Conservation (phyloP, 768 basidiomycete species). For the Mycena amicta region DNA sequence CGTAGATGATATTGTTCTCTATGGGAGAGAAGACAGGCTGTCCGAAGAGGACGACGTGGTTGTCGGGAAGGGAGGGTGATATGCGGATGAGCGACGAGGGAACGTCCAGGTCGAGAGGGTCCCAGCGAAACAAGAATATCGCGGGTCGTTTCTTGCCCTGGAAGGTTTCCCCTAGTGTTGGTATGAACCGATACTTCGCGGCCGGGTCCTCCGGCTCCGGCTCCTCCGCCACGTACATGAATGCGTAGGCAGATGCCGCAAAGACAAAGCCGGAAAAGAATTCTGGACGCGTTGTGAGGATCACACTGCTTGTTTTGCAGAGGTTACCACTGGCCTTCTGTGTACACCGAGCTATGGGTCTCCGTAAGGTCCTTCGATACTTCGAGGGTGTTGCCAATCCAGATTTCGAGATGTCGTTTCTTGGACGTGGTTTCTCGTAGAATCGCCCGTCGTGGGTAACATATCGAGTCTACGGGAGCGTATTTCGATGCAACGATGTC, state of each 20-base stretch:
- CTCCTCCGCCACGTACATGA: constrained; percentile 66
- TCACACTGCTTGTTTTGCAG: background rate
- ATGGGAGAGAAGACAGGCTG: constrained; percentile 55
- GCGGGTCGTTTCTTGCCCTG: constrained; percentile 52
- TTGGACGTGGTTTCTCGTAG: constrained; percentile 43
- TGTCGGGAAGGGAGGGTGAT: constrained; percentile 8
- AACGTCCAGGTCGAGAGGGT: constrained; percentile 16
- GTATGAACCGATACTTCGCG: constrained; percentile 54
- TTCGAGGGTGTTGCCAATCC: constrained; percentile 47
- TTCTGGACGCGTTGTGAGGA: constrained; percentile 40
- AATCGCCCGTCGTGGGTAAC: constrained; percentile 43
- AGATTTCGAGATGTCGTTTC: constrained; percentile 63
- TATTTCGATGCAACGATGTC: constrained; percentile 44
- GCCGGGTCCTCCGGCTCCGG: constrained; percentile 33
- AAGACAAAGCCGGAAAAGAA: constrained; percentile 55
- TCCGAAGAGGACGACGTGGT: constrained; percentile 45
- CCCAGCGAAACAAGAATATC: constrained; percentile 58
- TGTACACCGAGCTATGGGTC: constrained; percentile 59
- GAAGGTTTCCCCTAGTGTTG: constrained; percentile 68
- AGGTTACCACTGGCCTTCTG: constrained; percentile 49
- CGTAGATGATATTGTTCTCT: constrained; percentile 44
- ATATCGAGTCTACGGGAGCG: constrained; percentile 37
- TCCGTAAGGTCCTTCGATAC: constrained; percentile 59
- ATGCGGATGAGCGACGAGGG: constrained; percentile 14
- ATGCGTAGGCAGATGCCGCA: constrained; percentile 49